Base-by-base conservation (phyloP, 306 rosid genomes). In the Medicago lupulina region DNA sequence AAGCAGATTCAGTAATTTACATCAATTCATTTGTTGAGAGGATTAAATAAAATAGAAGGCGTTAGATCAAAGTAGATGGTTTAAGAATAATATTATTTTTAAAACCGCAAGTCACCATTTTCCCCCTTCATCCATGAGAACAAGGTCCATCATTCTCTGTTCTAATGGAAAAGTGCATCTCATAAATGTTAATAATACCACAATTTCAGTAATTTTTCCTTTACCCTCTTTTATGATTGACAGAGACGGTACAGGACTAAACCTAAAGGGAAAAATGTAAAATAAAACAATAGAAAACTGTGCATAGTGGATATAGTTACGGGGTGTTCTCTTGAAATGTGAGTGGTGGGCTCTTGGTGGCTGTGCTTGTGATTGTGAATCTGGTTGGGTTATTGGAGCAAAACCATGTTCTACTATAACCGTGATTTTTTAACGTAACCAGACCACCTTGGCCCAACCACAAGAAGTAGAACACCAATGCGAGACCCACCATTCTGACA, bases 271-370 rank as follows among this genome's bases (percentile, higher is more conserved):
- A 8, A 53, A 49, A 53, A 7, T 9, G 8, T 16, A 53, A n/a
- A 53, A 16, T 2, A 53, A 53, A 8, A 16, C 17, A 53, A 53
- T 0, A 16, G 3, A 16, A 2, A 51, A 51, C 58, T 7, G 86
- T 85, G 75, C 67, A 83, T 54, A 21, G 34, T 55, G 62, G n/a
- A 18, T 19, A 4, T 19, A 4, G 51, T 46, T 46, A 46, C 5
- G 51, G n/a, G 50, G 5, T 43, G 60, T 54, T 18, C 60, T 18
- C 60, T 1, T 54, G 21, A 50, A n/a, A 1, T 15, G 19, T 6
- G 55, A 6, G 57, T 18, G 14, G 61, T 18, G 61, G 7, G 31
- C 4, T 54, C 61, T 18, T 54, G 31, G 61, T 55, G 31, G 25
- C 7, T 55, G 28, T 55, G 61, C 31, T 19, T 9, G 60, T 55